Conservation (phyloP, 345 rosid genomes). For the Acer negundo region DNA sequence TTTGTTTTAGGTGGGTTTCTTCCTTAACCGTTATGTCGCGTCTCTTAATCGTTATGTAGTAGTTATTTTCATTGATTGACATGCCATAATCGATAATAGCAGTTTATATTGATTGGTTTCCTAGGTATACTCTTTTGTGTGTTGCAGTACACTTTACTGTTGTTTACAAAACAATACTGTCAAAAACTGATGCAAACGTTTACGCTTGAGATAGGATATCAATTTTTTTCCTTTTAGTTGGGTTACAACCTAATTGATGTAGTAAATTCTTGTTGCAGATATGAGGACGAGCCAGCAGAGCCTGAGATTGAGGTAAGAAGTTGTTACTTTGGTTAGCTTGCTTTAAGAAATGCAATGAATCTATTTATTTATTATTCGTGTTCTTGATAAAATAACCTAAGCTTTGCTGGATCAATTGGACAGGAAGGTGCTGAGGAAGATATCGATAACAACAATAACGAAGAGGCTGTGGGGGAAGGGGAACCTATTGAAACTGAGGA, state of each 20-base stretch:
- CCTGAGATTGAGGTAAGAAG: constrained; percentile 75
- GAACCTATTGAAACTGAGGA: constrained; percentile 74
- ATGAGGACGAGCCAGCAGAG: constrained; percentile 88
- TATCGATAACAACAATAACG: constrained; percentile 51
- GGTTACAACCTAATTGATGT: not conserved
- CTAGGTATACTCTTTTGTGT: too few species aligned
- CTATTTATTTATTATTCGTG: not conserved
- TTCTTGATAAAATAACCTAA: constrained; percentile 1
- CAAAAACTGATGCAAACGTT: too few species aligned
- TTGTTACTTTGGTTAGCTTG: not conserved
- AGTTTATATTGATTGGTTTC: not conserved
- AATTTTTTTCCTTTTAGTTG: not conserved
- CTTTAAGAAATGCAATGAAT: not conserved
- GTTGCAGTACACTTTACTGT: not conserved
- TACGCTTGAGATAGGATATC: not conserved
- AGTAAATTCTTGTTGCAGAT: constrained; percentile 42
- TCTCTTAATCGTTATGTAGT: not conserved
- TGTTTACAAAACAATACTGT: not conserved
- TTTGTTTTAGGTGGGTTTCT: not conserved
- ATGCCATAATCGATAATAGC: too few species aligned
- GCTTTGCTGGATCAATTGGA: constrained; percentile 19
- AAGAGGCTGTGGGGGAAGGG: constrained; percentile 54
- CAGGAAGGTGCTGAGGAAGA: constrained; percentile 89
- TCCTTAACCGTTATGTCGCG: not conserved
- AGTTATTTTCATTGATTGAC: not conserved